Conservation (phyloP, 116 monocot species). For the Cymodocea nodosa region DNA sequence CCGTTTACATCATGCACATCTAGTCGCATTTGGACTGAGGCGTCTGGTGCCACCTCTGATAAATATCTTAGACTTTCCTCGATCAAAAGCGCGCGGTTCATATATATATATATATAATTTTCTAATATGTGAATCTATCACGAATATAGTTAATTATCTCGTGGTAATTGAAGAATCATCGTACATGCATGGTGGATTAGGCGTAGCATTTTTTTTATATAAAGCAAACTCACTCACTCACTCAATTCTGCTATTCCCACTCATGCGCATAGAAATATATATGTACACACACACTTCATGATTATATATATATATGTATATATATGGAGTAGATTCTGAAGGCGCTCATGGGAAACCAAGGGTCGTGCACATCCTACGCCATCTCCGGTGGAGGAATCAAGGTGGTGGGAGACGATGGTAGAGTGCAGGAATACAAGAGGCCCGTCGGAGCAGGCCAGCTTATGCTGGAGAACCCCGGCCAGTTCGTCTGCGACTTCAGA, state of each 20-base stretch:
- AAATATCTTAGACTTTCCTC: not conserved
- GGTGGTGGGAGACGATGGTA: conserved; percentile 26
- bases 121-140: too few relatives aligned
- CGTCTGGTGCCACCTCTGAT: not conserved
- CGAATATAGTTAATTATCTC: too few relatives aligned
- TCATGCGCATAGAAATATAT: not conserved
- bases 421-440: conserved; percentile 12
- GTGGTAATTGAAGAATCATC: too few relatives aligned
- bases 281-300: too few relatives aligned
- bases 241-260: too few relatives aligned
- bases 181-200: too few relatives aligned
- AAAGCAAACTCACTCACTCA: too few relatives aligned
- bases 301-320: not conserved
- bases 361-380: conserved; percentile 17
- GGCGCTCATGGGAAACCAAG: conserved; percentile 29
- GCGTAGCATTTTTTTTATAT: too few relatives aligned
- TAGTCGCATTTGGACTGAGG: not conserved
- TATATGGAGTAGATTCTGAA: too few relatives aligned
- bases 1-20: too few relatives aligned
- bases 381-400: conserved; percentile 6
- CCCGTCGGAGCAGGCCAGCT: conserved; percentile 32
- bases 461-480: conserved; percentile 31
- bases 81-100: too few relatives aligned
- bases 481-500: conserved; percentile 46
- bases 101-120: too few relatives aligned